Percentiles rank a stretch among this genome's conserved stretches.
Conservation (phyloP, 202 grass and related monocot species). For the Elaeis oleifera region DNA sequence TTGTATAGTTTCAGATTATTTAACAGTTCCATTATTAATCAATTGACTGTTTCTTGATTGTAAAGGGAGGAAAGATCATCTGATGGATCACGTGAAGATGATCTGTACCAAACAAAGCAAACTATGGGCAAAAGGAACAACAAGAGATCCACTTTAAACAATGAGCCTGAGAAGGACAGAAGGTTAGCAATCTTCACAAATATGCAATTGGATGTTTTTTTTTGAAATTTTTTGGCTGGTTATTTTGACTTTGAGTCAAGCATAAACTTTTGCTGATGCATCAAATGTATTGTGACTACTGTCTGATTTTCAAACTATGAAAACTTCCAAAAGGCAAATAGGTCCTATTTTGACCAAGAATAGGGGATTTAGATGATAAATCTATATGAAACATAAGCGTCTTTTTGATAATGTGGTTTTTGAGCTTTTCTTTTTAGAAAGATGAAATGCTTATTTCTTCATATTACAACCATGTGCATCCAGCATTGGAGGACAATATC, state of each 20-base stretch:
- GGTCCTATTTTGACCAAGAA: constrained; percentile 50
- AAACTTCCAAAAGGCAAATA: constrained; percentile 38
- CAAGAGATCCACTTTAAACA: constrained; percentile 35
- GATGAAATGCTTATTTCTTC: too few species aligned
- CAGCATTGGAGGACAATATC: too few species aligned
- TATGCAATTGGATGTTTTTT: constrained; percentile 2
- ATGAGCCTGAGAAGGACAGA: constrained; percentile 37
- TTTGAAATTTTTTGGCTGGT: constrained; percentile 30
- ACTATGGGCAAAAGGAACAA: constrained; percentile 35
- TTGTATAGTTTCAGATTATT: too few species aligned
- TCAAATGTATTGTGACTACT: constrained; percentile 15
- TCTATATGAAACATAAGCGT: constrained; percentile 67
- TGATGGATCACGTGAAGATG: constrained; percentile 35
- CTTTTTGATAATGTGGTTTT: constrained; percentile 3
- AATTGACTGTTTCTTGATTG: background rate
- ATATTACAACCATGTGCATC: too few species aligned
- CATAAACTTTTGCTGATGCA: constrained; percentile 26
- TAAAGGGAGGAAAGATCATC: constrained; percentile 54
- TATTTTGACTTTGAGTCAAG: constrained; percentile 20
- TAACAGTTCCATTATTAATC: background rate
- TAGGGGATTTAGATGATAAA: constrained; percentile 57
- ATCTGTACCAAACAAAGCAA: constrained; percentile 31
- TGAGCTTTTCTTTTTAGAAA: too few species aligned
- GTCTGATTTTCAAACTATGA: constrained; percentile 31
- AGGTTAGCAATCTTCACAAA: constrained; percentile 35